Conservation (phyloP, 176 grass and related monocot genomes). For the Ensete ventricosum region DNA sequence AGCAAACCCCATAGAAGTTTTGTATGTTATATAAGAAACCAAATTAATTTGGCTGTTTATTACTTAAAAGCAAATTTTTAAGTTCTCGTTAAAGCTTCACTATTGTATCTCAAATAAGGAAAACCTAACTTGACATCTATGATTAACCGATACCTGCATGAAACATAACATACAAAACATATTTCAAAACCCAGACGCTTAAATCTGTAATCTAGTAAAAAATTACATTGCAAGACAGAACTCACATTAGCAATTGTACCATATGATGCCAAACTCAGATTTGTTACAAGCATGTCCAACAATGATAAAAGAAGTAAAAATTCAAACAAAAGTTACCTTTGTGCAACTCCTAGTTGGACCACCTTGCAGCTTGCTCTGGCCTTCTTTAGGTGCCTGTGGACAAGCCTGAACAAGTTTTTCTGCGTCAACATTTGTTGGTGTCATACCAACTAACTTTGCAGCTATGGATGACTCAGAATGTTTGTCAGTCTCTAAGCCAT, state of each 20-base stretch:
- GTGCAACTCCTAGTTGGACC: conserved; percentile 75
- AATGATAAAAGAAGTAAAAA: not conserved
- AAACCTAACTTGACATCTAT: too few relatives aligned
- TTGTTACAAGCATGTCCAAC: conserved; percentile 4
- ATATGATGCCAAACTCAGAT: not conserved
- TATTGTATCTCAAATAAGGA: too few relatives aligned
- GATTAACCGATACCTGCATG: too few relatives aligned
- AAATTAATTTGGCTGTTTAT: too few relatives aligned
- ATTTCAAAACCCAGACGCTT: too few relatives aligned
- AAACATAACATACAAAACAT: too few relatives aligned
- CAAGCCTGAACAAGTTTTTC: conserved; percentile 31
- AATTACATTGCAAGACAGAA: too few relatives aligned
- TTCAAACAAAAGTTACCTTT: conserved; percentile 37
- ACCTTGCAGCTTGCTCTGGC: conserved; percentile 36
- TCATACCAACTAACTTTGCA: conserved; percentile 23
- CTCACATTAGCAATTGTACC: too few relatives aligned
- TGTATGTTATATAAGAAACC: too few relatives aligned
- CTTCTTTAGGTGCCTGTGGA: conserved; percentile 35
- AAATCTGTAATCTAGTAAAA: too few relatives aligned
- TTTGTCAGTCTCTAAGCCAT: conserved; percentile 27
- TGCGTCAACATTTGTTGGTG: conserved; percentile 8
- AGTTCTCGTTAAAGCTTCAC: too few relatives aligned
- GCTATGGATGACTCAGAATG: conserved; percentile 29
- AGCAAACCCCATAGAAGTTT: not conserved
- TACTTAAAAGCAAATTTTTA: too few relatives aligned